These are phyloP conservation scores for Neurospora hispaniola DNA, from an alignment of 495 filamentous ascomycete genomes.

Conservation along the genomic window DNA sequence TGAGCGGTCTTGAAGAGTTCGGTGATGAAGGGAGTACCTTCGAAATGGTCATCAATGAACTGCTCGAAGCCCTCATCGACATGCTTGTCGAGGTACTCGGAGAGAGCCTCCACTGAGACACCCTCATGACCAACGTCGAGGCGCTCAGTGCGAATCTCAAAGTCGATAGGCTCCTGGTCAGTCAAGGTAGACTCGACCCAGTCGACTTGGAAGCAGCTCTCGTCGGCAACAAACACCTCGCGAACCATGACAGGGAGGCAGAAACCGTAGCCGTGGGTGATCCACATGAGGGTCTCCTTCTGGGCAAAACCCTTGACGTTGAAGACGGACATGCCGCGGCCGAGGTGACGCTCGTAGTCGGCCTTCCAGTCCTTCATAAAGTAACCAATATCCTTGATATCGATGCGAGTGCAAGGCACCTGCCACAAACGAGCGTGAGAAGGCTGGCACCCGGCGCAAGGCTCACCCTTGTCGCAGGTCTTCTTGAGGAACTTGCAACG, in stretches of 20 bases:
- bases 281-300: slow-evolving; percentile 66
- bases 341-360: slow-evolving; percentile 82
- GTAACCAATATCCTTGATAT: slow-evolving; percentile 92
- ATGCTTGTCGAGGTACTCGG: slow-evolving; percentile 85
- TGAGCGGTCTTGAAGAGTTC: slow-evolving; percentile 91
- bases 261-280: slow-evolving; percentile 85
- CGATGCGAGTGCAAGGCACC: slow-evolving; percentile 88
- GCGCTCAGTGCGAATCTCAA: slow-evolving; percentile 73
- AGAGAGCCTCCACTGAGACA: slow-evolving; percentile 61
- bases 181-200: slow-evolving; percentile 70
- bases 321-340: slow-evolving; percentile 73
- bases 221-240: slow-evolving; percentile 81
- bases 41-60: slow-evolving; percentile 89
- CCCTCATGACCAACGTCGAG: slow-evolving; percentile 78
- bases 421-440: slow-evolving; percentile 90
- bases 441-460: slow-evolving; percentile 84
- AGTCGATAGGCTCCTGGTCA: slow-evolving; percentile 57
- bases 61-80: slow-evolving; percentile 81
- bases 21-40: slow-evolving; percentile 83
- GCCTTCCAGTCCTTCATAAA: slow-evolving; percentile 99
- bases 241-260: slow-evolving; percentile 79
- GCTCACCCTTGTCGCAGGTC: slow-evolving; percentile 92
- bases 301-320: slow-evolving; percentile 89
- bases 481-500: slow-evolving; percentile 98
- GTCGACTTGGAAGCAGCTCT: slow-evolving; percentile 83